Evolutionary conservation across 75 land plant genomes (phyloP).

Genomic region (Larix kaempferi): DNA sequence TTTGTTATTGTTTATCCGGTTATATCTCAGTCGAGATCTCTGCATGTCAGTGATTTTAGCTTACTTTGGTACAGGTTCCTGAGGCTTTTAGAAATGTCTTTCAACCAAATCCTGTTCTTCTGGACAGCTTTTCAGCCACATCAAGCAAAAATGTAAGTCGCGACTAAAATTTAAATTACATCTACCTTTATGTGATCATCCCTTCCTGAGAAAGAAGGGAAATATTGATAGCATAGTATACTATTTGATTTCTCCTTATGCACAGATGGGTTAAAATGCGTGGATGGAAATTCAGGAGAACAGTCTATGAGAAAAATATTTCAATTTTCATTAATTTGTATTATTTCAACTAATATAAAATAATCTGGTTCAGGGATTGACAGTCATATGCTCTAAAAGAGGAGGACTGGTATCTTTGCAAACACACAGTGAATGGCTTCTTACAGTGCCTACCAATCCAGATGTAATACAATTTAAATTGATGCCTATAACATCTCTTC

Average conservation of each 20-base stretch:
- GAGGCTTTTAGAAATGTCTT: slow-evolving; percentile 47
- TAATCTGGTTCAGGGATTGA: slow-evolving; percentile 46
- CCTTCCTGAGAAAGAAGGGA: background rate
- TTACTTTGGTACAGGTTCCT: slow-evolving; percentile 29
- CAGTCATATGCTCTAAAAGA: slow-evolving; percentile 50
- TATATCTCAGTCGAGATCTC: background rate
- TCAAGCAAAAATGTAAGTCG: slow-evolving; percentile 51
- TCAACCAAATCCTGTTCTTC: slow-evolving; percentile 22
- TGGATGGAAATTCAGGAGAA: background rate
- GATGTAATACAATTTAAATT: slow-evolving; percentile 59
- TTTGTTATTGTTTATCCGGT: background rate
- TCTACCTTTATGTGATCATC: background rate
- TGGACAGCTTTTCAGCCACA: slow-evolving; percentile 20
- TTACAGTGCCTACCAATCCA: slow-evolving; percentile 49
- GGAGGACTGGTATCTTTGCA: slow-evolving; percentile 43
- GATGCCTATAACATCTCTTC: slow-evolving; percentile 72
- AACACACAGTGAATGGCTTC: slow-evolving; percentile 71
- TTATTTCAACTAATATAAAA: background rate
- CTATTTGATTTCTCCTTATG: background rate
- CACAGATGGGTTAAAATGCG: background rate
- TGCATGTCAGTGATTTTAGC: background rate
- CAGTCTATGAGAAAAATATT: background rate
- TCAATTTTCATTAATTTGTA: background rate
- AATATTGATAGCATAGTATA: background rate
- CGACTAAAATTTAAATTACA: background rate